Percentiles rank a stretch among this genome's conserved stretches.
These are phyloP conservation scores for Dioszegia hungarica DNA, from an alignment of 768 basidiomycete species.

Conservation along the genomic window DNA sequence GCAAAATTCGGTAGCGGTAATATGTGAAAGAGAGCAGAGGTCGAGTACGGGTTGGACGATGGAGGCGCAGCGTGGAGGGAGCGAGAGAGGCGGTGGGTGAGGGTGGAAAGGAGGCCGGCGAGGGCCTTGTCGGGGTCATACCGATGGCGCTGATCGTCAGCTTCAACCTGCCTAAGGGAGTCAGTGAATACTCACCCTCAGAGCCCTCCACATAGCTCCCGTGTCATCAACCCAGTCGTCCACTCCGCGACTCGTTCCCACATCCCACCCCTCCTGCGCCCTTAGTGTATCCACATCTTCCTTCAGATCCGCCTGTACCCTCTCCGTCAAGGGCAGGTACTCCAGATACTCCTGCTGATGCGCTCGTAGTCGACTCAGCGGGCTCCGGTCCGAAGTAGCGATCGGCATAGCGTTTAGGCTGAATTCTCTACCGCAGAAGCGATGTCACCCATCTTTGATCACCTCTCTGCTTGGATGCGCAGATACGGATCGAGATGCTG, in stretches of 20 bases:
- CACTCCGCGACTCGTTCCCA: constrained; percentile 19
- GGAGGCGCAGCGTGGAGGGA: constrained; percentile 29
- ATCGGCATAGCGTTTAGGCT: no score
- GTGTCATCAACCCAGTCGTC: constrained; percentile 34
- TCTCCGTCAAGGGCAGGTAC: constrained; percentile 25
- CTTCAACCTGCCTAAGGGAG: not conserved
- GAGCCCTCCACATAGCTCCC: constrained; percentile 25
- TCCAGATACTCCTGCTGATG: constrained; percentile 36
- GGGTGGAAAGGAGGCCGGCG: constrained; percentile 15
- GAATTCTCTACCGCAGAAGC: no score
- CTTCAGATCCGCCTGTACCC: constrained; percentile 27
- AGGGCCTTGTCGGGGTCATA: constrained; percentile 28
- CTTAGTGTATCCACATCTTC: constrained; percentile 30
- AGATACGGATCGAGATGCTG: no score
- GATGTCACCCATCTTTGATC: no score
- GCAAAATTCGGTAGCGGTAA: constrained; percentile 34
- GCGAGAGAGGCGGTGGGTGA: constrained; percentile 20
- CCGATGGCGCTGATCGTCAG: constrained; percentile 24
- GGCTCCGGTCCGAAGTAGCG: constrained; percentile 31
- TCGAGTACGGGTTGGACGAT: constrained; percentile 19
- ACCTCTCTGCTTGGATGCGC: no score
- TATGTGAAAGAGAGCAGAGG: constrained; percentile 37
- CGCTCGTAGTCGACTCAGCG: constrained; percentile 31
- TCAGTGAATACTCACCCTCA: constrained; percentile 31
- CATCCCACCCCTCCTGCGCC: constrained; percentile 40